phyloP scores from a whole-genome alignment of 345 rosid species.

The Gossypioides kirkii region DNA sequence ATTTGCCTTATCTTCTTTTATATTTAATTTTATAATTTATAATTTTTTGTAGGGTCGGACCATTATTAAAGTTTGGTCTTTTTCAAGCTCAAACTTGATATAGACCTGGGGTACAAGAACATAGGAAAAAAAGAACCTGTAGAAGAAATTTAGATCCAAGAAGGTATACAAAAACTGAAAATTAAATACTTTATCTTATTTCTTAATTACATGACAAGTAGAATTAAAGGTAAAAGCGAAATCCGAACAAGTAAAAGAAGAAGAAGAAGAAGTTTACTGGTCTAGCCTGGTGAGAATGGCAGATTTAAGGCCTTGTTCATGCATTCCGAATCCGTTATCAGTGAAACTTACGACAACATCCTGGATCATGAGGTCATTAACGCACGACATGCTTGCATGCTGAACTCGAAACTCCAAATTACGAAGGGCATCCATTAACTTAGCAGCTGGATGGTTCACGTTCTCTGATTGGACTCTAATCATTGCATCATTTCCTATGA shows the following conservation, averaged over 20 bases:
- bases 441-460: constrained; percentile 42
- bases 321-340: constrained; percentile 29
- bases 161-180: neutral
- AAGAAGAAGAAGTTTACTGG: constrained; percentile 5
- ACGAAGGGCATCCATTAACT: constrained; percentile 44
- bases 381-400: constrained; percentile 56
- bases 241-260: neutral
- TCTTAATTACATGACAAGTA: constrained; percentile 11
- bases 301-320: constrained; percentile 39
- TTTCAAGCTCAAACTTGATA: neutral
- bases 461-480: constrained; percentile 39
- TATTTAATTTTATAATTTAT: too few relatives aligned
- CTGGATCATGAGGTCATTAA: constrained; percentile 57
- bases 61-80: neutral
- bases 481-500: constrained; percentile 47
- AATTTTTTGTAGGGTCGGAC: neutral
- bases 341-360: constrained; percentile 53
- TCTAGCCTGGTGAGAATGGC: constrained; percentile 36
- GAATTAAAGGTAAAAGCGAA: neutral
- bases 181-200: neutral
- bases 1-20: too few relatives aligned
- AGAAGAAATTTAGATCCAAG: neutral
- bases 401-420: constrained; percentile 50
- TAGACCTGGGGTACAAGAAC: neutral
- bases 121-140: neutral